Conservation (phyloP, 208 protist species). For the Leishmania amazonensis region DNA sequence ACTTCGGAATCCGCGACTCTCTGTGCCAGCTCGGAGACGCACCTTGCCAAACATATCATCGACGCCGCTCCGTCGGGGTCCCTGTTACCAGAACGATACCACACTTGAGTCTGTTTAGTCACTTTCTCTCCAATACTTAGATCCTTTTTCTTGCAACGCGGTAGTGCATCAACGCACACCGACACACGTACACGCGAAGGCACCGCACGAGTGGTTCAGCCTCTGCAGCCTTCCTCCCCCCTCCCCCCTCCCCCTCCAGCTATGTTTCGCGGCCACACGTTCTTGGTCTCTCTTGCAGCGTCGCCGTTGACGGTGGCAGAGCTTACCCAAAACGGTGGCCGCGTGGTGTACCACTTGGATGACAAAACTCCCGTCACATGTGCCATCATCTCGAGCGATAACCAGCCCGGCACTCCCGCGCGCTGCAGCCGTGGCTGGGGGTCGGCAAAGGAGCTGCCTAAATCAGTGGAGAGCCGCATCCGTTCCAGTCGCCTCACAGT, state of each 20-base stretch:
- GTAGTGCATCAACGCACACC: neutral
- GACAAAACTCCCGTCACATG: slow-evolving; percentile 23
- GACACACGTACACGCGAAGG: neutral
- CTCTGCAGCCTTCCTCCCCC: neutral
- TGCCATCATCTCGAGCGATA: slow-evolving; percentile 32
- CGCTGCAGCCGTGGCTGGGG: slow-evolving; percentile 9
- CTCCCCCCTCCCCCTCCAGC: neutral
- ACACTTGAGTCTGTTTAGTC: neutral
- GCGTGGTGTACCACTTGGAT: slow-evolving; percentile 37
- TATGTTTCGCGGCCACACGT: slow-evolving; percentile 45
- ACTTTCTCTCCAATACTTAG: neutral
- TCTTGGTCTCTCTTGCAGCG: slow-evolving; percentile 40
- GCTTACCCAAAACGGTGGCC: slow-evolving; percentile 43
- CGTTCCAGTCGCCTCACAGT: slow-evolving; percentile 50
- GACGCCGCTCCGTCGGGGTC: neutral
- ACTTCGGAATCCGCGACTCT: neutral
- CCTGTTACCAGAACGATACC: neutral
- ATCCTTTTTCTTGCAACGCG: neutral
- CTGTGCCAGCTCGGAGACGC: neutral
- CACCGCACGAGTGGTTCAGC: neutral
- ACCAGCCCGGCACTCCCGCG: neutral
- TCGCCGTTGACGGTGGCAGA: slow-evolving; percentile 35
- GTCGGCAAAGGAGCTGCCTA: slow-evolving; percentile 1
- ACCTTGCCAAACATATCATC: neutral
- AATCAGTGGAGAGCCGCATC: slow-evolving; percentile 16